Base-by-base conservation (phyloP, 305 asterid genomes). In the Fraxinus paxiana region DNA sequence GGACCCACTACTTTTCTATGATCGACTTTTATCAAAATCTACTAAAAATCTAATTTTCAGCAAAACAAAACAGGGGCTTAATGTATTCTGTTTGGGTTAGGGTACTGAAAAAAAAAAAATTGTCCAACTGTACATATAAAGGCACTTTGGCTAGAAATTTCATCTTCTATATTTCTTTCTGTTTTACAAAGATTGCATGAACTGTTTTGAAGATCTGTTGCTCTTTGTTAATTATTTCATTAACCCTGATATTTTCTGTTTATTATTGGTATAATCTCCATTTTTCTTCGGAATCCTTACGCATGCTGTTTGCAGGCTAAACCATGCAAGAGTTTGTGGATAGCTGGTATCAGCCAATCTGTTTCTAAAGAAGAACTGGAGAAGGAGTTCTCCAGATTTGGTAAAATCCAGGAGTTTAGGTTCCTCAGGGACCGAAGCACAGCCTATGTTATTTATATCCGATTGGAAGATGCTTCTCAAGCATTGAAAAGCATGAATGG, bases 291-390 rank as follows among this genome's bases (percentile, higher is more conserved):
- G 22, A 78, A 37, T 85, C 82, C 79, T 67, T 79, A 76, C 20
- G 37, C 22, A 56, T 86, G 82, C 78, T 77, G 76, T 80, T 84
- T 86, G 73, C 92, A 96, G 99, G 98, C 99, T 83, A 96, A 89
- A 83, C 99, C 99, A 69, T 91, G 95, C 82, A 96, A 94, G 87
- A 96, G 93, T 81, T 86, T 96, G 87, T 94, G 99, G 99, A 98
- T 96, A 65, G 92, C 98, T 80, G 99, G 99, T 80, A 85, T 96
- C 67, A 81, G 96, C 86, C 94, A 87, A 69, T 90, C 97, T 78
- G 84, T 91, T 73, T 80, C 94, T 63, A 92, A 88, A 83, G 98
- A 96, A 87, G 98, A 91, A 79, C 73, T 96, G 89, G 98, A 94
- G 92, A 89, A 89, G 77, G 96, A 89, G 88, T 96, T 96, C 86